phyloP scores from a whole-genome alignment of 2,329 filamentous ascomycete species.

The Cladosporium phlei region DNA sequence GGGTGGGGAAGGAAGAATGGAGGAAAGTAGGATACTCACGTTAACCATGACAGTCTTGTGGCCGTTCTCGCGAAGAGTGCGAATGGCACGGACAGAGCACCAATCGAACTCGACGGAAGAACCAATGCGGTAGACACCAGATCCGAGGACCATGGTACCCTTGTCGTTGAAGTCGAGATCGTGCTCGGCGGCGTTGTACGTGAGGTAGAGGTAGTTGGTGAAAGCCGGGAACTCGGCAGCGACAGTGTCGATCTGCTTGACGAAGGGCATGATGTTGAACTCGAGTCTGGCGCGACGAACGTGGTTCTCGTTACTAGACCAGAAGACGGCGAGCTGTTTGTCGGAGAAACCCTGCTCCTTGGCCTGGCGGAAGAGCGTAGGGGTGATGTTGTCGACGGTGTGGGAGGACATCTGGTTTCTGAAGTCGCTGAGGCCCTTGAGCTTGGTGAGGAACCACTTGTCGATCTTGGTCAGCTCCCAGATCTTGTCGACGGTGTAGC shows the following conservation, averaged over 20 bases:
- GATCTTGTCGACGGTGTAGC: slow-evolving; percentile 93
- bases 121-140: slow-evolving; percentile 93
- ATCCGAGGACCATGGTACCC: slow-evolving; percentile 93
- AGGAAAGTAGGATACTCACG: slow-evolving; percentile 19
- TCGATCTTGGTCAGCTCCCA: slow-evolving; percentile 98
- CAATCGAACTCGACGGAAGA: slow-evolving; percentile 99
- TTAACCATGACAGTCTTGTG: slow-evolving; percentile 97
- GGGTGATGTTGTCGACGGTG: slow-evolving; percentile 58
- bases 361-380: slow-evolving; percentile 67
- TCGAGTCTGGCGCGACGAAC: slow-evolving; percentile 81
- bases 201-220: slow-evolving; percentile 95
- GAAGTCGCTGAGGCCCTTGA: slow-evolving; percentile 88
- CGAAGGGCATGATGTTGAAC: slow-evolving; percentile 76
- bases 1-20: neutral
- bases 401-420: slow-evolving; percentile 68
- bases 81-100: slow-evolving; percentile 92
- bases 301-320: slow-evolving; percentile 88
- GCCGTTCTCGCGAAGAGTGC: slow-evolving; percentile 76
- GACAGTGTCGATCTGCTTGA: slow-evolving; percentile 98
- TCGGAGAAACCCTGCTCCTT: slow-evolving; percentile 95
- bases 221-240: slow-evolving; percentile 91
- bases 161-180: slow-evolving; percentile 83
- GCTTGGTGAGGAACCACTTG: slow-evolving; percentile 93
- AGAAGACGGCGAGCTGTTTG: slow-evolving; percentile 87
- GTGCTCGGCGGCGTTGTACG: slow-evolving; percentile 85